Percentiles rank a stretch among this genome's conserved stretches.
phyloP scores from a whole-genome alignment of 129 eudicot genomes.

The Flaveria sonorensis region DNA sequence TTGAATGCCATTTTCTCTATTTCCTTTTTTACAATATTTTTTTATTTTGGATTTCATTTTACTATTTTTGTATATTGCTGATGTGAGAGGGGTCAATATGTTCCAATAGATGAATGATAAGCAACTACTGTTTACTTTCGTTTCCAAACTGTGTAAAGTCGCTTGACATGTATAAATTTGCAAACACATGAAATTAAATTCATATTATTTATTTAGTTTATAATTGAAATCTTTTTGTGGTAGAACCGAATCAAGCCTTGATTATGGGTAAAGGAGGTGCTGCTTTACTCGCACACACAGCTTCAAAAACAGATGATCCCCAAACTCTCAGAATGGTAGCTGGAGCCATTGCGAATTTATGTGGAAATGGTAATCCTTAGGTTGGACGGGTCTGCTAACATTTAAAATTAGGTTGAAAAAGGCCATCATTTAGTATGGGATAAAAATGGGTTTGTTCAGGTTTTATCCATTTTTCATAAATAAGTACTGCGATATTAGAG shows the following conservation, averaged over 20 bases:
- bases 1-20: background rate
- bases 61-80: too few relatives aligned
- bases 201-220: background rate
- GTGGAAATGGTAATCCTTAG: conserved; percentile 78
- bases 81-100: too few relatives aligned
- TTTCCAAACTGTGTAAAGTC: too few relatives aligned
- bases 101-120: too few relatives aligned
- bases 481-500: too few relatives aligned
- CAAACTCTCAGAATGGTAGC: conserved; percentile 99
- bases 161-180: background rate
- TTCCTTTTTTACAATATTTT: too few relatives aligned
- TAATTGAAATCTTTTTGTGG: conserved; percentile 27
- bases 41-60: too few relatives aligned
- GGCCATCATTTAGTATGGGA: background rate
- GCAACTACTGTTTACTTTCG: too few relatives aligned
- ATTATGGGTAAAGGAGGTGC: conserved; percentile 92
- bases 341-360: conserved; percentile 95
- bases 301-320: conserved; percentile 80
- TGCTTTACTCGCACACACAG: conserved; percentile 68
- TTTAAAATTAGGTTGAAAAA: background rate
- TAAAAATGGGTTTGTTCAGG: background rate
- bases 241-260: conserved; percentile 82
- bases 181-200: background rate
- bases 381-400: too few relatives aligned
- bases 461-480: too few relatives aligned